Evolutionary conservation across 2,329 filamentous ascomycete species (phyloP).

Genomic region (Ophiosphaerella herpotricha): DNA sequence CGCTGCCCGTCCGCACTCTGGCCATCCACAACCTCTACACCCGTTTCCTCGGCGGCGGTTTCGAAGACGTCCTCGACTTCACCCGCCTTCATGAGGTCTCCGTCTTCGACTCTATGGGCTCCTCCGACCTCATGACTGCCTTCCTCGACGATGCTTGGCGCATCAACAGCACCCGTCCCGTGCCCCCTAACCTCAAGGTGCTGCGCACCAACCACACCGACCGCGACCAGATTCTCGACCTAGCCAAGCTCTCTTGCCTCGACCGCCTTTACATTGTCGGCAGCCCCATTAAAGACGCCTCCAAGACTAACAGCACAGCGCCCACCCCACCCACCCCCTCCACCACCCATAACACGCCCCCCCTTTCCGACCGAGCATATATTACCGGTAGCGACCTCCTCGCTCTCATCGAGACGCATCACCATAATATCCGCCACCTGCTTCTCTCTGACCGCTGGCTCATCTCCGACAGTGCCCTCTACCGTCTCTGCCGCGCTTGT

Average conservation of each 20-base stretch:
- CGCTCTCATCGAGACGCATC: slow-evolving; percentile 55
- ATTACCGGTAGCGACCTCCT: slow-evolving; percentile 54
- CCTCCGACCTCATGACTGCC: slow-evolving; percentile 51
- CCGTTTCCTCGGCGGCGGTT: slow-evolving; percentile 52
- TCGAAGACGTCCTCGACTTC: slow-evolving; percentile 52
- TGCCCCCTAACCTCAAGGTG: slow-evolving; percentile 51
- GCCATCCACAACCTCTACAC: slow-evolving; percentile 64
- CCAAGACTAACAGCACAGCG: slow-evolving; percentile 32
- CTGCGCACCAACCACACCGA: slow-evolving; percentile 56
- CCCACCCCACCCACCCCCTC: slow-evolving; percentile 37
- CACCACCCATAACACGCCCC: slow-evolving; percentile 25
- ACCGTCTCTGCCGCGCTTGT: slow-evolving; percentile 57
- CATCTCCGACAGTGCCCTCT: slow-evolving; percentile 55
- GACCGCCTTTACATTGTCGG: slow-evolving; percentile 60
- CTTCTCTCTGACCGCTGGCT: slow-evolving; percentile 62
- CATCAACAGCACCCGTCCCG: slow-evolving; percentile 20
- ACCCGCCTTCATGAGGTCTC: slow-evolving; percentile 54
- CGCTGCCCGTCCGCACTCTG: slow-evolving; percentile 55
- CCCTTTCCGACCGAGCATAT: slow-evolving; percentile 32
- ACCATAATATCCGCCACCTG: slow-evolving; percentile 59
- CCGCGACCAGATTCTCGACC: slow-evolving; percentile 50
- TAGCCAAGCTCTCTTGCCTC: slow-evolving; percentile 50
- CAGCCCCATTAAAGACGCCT: slow-evolving; percentile 21
- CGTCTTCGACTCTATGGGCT: slow-evolving; percentile 58
- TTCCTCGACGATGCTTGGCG: slow-evolving; percentile 64